Percentiles rank a stretch among this genome's conserved stretches.
Evolutionary conservation across 192 early-diverging fungal genomes (phyloP).

Genomic region (Jimgerdemannia flammicorona): DNA sequence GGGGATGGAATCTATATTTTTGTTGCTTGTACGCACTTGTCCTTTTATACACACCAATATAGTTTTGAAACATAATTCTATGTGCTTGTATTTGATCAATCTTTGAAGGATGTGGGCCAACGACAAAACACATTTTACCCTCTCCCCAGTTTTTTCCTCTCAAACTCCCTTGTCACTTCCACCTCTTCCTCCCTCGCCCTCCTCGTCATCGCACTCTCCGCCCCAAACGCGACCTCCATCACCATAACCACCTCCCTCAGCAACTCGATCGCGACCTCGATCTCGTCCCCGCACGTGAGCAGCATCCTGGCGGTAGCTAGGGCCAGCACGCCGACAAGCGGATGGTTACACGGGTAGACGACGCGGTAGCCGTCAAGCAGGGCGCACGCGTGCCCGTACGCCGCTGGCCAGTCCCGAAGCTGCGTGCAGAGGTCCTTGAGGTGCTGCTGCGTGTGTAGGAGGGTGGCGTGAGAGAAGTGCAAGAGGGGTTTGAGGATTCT

Average conservation of each 20-base stretch:
- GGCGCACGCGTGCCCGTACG: slow-evolving; percentile 7
- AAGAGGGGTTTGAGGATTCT: background rate
- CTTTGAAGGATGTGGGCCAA: too few species aligned
- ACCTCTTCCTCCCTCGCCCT: background rate
- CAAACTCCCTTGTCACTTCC: background rate
- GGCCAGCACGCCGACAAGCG: slow-evolving; percentile 6
- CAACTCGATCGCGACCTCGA: background rate
- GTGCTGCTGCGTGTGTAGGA: slow-evolving; percentile 8
- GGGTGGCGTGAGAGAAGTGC: slow-evolving; percentile 4
- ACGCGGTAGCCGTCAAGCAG: slow-evolving; percentile 3
- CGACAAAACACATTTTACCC: too few species aligned
- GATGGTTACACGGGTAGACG: slow-evolving; percentile 9
- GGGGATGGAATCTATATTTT: too few species aligned
- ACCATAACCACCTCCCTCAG: background rate
- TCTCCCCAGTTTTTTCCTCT: too few species aligned
- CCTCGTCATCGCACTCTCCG: background rate
- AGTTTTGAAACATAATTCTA: too few species aligned
- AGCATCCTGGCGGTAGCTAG: slow-evolving; percentile 8
- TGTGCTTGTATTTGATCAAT: too few species aligned
- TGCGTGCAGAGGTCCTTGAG: slow-evolving; percentile 8
- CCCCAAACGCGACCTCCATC: background rate
- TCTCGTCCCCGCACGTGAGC: background rate
- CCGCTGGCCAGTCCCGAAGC: slow-evolving; percentile 1
- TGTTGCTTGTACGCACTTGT: too few species aligned
- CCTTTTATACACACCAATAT: too few species aligned